Conservation (phyloP, 306 rosid genomes). For the Pachyrhizus erosus region DNA sequence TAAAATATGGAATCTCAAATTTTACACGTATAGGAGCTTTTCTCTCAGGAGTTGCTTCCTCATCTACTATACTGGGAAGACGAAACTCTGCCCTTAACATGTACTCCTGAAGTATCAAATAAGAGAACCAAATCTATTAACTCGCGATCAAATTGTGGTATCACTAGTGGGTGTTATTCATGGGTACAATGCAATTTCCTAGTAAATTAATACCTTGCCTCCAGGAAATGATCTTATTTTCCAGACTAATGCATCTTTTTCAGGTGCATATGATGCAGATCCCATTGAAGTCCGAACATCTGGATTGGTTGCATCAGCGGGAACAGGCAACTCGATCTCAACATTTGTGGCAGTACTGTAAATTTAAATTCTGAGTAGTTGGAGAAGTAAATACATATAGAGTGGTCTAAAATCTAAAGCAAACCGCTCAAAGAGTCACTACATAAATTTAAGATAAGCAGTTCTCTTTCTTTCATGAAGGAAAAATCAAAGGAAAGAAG, state of each 20-base stretch:
- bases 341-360: constrained; percentile 98
- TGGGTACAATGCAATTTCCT: constrained; percentile 32
- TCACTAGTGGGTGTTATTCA: constrained; percentile 13
- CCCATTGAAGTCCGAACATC: constrained; percentile 96
- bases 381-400: constrained; percentile 21
- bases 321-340: constrained; percentile 95
- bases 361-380: constrained; percentile 46
- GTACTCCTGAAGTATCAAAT: constrained; percentile 72
- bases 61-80: constrained; percentile 88
- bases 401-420: constrained; percentile 25
- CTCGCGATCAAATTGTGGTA: neutral
- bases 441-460: constrained; percentile 36
- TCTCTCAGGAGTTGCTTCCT: constrained; percentile 91
- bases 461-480: constrained; percentile 20
- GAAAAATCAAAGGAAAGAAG: constrained; percentile 14
- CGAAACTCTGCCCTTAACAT: constrained; percentile 96
- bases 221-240: constrained; percentile 98
- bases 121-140: constrained; percentile 19
- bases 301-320: constrained; percentile 92
- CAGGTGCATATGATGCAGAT: constrained; percentile 98
- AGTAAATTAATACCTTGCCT: constrained; percentile 80
- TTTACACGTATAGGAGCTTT: constrained; percentile 97
- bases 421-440: constrained; percentile 53
- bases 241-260: constrained; percentile 92
- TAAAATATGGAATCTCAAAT: constrained; percentile 98